Percentiles rank a stretch among this genome's conserved stretches.
Evolutionary conservation across 257 asterid species (phyloP).

Genomic region (Thymus quinquecostatus): DNA sequence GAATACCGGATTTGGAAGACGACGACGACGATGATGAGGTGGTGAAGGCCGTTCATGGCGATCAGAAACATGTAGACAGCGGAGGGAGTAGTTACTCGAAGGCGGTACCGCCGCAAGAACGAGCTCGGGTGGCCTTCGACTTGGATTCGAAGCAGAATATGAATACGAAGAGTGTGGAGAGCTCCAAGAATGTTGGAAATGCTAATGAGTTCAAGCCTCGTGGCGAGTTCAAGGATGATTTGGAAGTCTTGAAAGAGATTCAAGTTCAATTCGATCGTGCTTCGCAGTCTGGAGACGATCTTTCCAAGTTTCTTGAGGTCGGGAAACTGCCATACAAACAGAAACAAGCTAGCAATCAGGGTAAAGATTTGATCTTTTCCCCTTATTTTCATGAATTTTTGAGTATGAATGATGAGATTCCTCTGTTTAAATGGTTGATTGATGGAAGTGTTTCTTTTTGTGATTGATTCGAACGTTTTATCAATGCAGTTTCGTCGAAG

Average conservation of each 20-base stretch:
- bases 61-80: conserved; percentile 62
- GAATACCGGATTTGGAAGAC: conserved; percentile 96
- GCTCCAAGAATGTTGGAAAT: conserved; percentile 53
- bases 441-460: background rate
- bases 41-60: conserved; percentile 80
- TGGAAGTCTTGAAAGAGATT: conserved; percentile 79
- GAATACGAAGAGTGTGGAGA: conserved; percentile 61
- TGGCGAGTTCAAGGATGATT: conserved; percentile 65
- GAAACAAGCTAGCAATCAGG: conserved; percentile 69
- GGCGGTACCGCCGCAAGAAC: conserved; percentile 43
- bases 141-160: conserved; percentile 61
- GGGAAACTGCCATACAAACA: conserved; percentile 83
- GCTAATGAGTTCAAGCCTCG: conserved; percentile 57
- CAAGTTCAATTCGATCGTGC: conserved; percentile 78
- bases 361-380: conserved; percentile 45
- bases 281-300: conserved; percentile 73
- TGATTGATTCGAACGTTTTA: background rate
- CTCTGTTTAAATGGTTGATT: background rate
- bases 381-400: conserved; percentile 17
- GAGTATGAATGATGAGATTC: background rate
- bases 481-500: conserved; percentile 74
- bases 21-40: conserved; percentile 81
- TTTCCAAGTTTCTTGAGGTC: conserved; percentile 77
- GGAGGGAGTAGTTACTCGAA: conserved; percentile 54
- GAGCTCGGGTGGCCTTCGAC: conserved; percentile 40